Conservation (phyloP, 2,329 filamentous ascomycete species). For the Penicillium sp. region DNA sequence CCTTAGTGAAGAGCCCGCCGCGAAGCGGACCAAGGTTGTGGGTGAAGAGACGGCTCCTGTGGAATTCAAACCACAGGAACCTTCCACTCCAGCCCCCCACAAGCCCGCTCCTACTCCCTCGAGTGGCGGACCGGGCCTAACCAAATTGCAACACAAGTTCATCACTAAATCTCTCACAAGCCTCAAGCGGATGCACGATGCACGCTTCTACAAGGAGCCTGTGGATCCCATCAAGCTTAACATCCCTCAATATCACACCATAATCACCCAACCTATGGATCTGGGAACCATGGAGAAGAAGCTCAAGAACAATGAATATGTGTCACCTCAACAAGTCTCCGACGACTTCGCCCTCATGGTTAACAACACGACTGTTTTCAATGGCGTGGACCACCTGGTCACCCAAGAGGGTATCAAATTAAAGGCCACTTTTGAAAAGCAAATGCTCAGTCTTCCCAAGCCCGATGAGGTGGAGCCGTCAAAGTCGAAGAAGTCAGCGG, state of each 20-base stretch:
- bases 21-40: conserved; percentile 80
- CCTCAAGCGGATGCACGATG: conserved; percentile 82
- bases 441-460: conserved; percentile 61
- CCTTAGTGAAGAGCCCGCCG: conserved; percentile 60
- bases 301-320: conserved; percentile 70
- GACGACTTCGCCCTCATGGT: conserved; percentile 76
- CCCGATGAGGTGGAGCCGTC: conserved; percentile 63
- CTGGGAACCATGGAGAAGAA: conserved; percentile 79
- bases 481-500: conserved; percentile 51
- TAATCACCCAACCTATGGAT: conserved; percentile 81
- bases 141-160: conserved; percentile 46
- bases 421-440: conserved; percentile 60
- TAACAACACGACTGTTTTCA: conserved; percentile 78
- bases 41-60: conserved; percentile 47
- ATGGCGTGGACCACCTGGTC: conserved; percentile 74
- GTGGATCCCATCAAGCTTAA: conserved; percentile 74
- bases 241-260: conserved; percentile 72
- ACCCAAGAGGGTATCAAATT: conserved; percentile 67
- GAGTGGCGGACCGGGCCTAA: conserved; percentile 33
- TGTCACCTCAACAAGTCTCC: conserved; percentile 69
- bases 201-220: conserved; percentile 72
- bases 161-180: conserved; percentile 41
- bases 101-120: conserved; percentile 11
- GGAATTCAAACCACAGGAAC: conserved; percentile 48
- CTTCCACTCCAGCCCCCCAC: conserved; percentile 40